Conservation (phyloP, 2,329 filamentous ascomycete genomes). For the Teratosphaeria gauchensis region DNA sequence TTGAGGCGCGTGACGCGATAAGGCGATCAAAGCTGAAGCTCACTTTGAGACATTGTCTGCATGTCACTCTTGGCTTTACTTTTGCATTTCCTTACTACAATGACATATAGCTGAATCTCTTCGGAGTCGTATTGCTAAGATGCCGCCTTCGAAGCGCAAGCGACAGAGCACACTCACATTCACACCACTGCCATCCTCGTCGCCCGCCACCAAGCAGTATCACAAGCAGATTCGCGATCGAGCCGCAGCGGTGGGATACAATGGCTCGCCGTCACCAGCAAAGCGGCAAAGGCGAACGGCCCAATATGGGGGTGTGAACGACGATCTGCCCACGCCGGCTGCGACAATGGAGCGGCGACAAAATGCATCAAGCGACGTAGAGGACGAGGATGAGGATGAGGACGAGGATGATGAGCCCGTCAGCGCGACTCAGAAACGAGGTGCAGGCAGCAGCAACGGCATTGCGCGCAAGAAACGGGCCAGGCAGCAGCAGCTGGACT, state of each 20-base stretch:
- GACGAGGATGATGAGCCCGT: constrained; percentile 14
- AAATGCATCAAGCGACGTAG: constrained; percentile 8
- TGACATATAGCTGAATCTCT: background rate
- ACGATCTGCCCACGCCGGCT: constrained; percentile 15
- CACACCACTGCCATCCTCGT: constrained; percentile 32
- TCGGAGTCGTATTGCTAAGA: background rate
- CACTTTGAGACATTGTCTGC: background rate
- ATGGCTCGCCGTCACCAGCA: constrained; percentile 15
- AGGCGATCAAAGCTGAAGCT: background rate
- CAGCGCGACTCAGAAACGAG: constrained; percentile 12
- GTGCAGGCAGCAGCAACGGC: constrained; percentile 1
- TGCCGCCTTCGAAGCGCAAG: constrained; percentile 13
- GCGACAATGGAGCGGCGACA: constrained; percentile 10
- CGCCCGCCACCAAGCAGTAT: constrained; percentile 26
- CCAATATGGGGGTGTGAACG: constrained; percentile 3
- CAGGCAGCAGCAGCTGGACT: constrained; percentile 25
- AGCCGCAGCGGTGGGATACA: constrained; percentile 26
- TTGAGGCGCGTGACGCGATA: background rate
- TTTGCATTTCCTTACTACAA: background rate
- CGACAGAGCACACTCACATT: constrained; percentile 36
- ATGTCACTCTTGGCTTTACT: background rate
- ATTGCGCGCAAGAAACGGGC: constrained; percentile 11
- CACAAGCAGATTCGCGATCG: constrained; percentile 24
- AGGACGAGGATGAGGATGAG: constrained; percentile 11
- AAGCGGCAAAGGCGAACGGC: constrained; percentile 14